Evolutionary conservation across 805 yeast species (phyloP), one percentile per base, ranked within the genome.

Genomic region (Nakazawaea ishiwadae): DNA sequence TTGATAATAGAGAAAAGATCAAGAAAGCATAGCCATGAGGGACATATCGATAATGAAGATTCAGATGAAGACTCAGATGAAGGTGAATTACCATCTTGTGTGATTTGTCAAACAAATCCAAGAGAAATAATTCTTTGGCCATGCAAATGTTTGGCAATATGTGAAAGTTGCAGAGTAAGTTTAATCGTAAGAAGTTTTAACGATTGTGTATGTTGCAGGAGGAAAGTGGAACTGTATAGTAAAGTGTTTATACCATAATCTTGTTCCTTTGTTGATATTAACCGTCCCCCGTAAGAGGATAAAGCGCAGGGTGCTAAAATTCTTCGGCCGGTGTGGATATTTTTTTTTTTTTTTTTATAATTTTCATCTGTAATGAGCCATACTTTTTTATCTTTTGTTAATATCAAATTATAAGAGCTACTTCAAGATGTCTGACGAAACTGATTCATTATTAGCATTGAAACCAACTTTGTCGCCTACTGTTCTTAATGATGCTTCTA

Each of bases 41-140:
- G n/a, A n/a, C 17, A 31, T 10, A 21, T 16, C 24, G 17, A 20
- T 12, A 35, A 43, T n/a, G 49, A 42, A 11, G 31, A 42, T 9
- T 53, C 51, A 7, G 53, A 50, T 12, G 58, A 57, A 2, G 64
- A 59, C 6, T 65, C 60, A 6, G 48, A 58, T 5, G 58, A 58
- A 20, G 51, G 62, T 3, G 57, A 66, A 17, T 49, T 76, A 11
- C 63, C 66, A 5, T 65, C 67, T 5, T 89, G 97, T 61, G 95
- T 86, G 5, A 81, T 90, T 2, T 90, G 97, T 57, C 91, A 84
- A 50, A 69, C 72, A 4, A 77, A 82, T 44, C 74, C 79, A 4
- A 69, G 96, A 49, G 84, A 82, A 44, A 75, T 90, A 31, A 79
- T 90, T 7, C 66, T 91, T 3, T 90, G 97, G 97, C 97, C 97